A percentile compares a stretch with the other conserved stretches of the same genome.
Evolutionary conservation across 2,329 filamentous ascomycete genomes (phyloP).

Genomic region (Coniochaeta sp.): DNA sequence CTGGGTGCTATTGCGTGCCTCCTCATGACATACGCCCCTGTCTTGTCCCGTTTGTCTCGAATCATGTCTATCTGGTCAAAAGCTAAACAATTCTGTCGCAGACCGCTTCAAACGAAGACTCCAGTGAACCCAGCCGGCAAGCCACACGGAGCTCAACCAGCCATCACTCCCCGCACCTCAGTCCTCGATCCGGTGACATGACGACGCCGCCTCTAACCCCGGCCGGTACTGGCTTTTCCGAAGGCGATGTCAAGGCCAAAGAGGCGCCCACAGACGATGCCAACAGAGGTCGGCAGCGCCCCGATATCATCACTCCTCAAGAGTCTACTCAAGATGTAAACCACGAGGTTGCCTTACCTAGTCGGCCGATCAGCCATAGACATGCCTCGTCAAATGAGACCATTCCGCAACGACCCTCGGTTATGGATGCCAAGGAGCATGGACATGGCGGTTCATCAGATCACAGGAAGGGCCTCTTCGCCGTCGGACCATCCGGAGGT

Average conservation of each 20-base stretch:
- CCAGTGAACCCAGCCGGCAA: slow-evolving; percentile 53
- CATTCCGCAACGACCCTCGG: slow-evolving; percentile 31
- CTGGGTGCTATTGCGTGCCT: not conserved
- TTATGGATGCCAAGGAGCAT: slow-evolving; percentile 21
- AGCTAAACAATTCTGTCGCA: slow-evolving; percentile 21
- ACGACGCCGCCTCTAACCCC: slow-evolving; percentile 88
- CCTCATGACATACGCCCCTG: not conserved
- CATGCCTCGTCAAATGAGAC: slow-evolving; percentile 28
- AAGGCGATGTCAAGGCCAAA: slow-evolving; percentile 23
- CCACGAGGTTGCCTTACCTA: slow-evolving; percentile 38
- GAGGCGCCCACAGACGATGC: slow-evolving; percentile 11
- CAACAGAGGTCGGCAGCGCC: slow-evolving; percentile 8
- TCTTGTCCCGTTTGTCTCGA: not conserved
- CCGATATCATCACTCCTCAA: slow-evolving; percentile 54
- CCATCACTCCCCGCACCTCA: slow-evolving; percentile 58
- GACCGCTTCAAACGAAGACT: slow-evolving; percentile 55
- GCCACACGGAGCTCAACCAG: slow-evolving; percentile 58
- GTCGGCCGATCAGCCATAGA: slow-evolving; percentile 33
- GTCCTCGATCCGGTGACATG: slow-evolving; percentile 61
- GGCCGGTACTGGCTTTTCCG: slow-evolving; percentile 55
- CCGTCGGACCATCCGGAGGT: slow-evolving; percentile 29
- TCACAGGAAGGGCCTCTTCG: slow-evolving; percentile 49
- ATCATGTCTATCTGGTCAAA: not conserved
- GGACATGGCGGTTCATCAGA: slow-evolving; percentile 11
- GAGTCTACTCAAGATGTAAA: slow-evolving; percentile 53